phyloP scores from a whole-genome alignment of 768 basidiomycete genomes.

The Ephemerocybe angulata region DNA sequence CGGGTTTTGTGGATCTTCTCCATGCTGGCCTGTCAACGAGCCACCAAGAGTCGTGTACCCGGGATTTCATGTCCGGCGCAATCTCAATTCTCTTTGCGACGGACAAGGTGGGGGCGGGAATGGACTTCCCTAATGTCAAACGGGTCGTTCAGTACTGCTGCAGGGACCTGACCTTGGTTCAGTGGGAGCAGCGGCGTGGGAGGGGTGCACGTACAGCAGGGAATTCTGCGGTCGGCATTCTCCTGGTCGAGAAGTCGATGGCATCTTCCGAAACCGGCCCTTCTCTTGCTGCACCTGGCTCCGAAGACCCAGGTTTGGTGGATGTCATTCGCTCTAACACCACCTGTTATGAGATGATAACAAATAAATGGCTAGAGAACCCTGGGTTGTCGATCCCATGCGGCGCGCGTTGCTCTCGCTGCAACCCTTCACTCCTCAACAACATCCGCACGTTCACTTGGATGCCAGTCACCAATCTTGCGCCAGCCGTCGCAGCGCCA shows the following conservation, averaged over 20 bases:
- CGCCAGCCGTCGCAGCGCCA: too few species aligned
- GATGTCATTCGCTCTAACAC: conserved; percentile 3
- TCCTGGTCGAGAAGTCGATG: conserved; percentile 15
- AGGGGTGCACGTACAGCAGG: conserved; percentile 6
- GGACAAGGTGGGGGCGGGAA: conserved; percentile 18
- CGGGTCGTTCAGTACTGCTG: conserved; percentile 16
- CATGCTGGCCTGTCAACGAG: conserved; percentile 17
- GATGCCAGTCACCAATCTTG: too few species aligned
- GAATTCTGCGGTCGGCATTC: conserved; percentile 4
- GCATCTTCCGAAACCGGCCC: conserved; percentile 6
- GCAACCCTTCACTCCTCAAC: conserved; percentile 6
- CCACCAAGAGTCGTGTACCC: conserved; percentile 15
- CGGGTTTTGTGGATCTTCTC: conserved; percentile 16
- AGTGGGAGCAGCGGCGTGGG: conserved; percentile 14
- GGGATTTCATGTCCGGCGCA: conserved; percentile 12
- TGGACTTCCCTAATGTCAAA: too few species aligned
- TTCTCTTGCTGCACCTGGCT: not conserved
- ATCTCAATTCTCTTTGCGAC: conserved; percentile 15
- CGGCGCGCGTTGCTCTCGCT: conserved; percentile 14
- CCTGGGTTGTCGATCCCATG: not conserved
- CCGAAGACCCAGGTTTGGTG: conserved; percentile 10
- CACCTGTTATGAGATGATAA: not conserved
- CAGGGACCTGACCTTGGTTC: conserved; percentile 11
- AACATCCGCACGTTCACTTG: not conserved
- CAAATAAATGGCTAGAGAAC: not conserved